A percentile compares a stretch with the other conserved stretches of the same genome.
phyloP scores from a whole-genome alignment of 352 stramenopile genomes.

The Pythium phragmiticola region DNA sequence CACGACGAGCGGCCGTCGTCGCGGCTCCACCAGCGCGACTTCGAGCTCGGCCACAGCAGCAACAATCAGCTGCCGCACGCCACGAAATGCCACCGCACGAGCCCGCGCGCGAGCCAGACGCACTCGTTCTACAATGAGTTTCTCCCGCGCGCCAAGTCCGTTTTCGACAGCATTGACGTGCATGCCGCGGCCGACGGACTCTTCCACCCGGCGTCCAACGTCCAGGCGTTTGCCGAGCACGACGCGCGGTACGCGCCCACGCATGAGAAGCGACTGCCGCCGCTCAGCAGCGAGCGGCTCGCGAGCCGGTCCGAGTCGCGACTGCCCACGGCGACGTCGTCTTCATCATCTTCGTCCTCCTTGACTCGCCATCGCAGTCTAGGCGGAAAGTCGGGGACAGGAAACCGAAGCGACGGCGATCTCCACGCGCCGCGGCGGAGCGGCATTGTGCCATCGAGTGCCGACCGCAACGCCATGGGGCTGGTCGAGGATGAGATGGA shows the following conservation, averaged over 20 bases:
- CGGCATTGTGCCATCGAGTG: conserved; percentile 49
- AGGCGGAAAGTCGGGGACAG: conserved; percentile 15
- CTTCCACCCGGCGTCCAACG: conserved; percentile 73
- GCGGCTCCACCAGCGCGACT: conserved; percentile 27
- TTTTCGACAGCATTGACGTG: conserved; percentile 58
- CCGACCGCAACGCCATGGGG: conserved; percentile 51
- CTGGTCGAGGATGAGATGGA: conserved; percentile 31
- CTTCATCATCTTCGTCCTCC: conserved; percentile 14
- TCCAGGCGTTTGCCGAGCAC: conserved; percentile 78
- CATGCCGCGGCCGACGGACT: conserved; percentile 68
- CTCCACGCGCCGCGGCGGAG: conserved; percentile 50
- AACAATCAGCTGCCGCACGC: conserved; percentile 7
- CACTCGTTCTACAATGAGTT: conserved; percentile 34
- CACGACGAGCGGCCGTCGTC: conserved; percentile 23
- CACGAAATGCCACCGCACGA: not conserved
- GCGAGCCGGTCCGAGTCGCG: conserved; percentile 32
- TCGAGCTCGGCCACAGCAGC: conserved; percentile 8
- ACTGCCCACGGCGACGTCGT: conserved; percentile 13
- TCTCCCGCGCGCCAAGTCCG: conserved; percentile 27
- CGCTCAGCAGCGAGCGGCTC: conserved; percentile 26
- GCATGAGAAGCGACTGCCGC: conserved; percentile 11
- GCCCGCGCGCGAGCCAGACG: not conserved
- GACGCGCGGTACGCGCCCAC: conserved; percentile 62
- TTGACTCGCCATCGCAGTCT: conserved; percentile 8
- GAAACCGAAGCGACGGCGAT: conserved; percentile 59